Base-by-base conservation (phyloP, 441 rosid species). In the Geranium incanum region DNA sequence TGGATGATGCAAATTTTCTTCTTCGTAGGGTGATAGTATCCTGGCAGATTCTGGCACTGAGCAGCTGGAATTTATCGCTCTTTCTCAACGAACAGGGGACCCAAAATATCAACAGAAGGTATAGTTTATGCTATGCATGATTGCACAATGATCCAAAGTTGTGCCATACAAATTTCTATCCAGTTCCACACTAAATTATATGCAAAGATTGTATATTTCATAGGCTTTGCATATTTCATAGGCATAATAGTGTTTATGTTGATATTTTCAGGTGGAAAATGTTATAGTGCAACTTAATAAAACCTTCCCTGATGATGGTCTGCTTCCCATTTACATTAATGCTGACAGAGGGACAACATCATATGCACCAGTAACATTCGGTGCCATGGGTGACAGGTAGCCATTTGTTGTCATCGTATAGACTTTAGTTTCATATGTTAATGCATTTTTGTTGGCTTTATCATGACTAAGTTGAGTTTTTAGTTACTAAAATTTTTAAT, bases 11-110 rank as follows among this genome's bases (percentile, higher is more conserved):
- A 59, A 68, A 57, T 38, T 67, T 74, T 70, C 37, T 63, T 80
- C 67, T 78, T 60, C 75, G 37, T 74, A 95, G 99, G 97, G 97
- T 45, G 80, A 83, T 66, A 95, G 96, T 81, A 90, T 95, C 70
- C 94, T 95, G 72, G 99, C 99, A 66, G 99, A 95, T 80, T 87
- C 98, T 66, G 99, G 97, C 73, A 91, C 99, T 4, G 99, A 95
- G 79, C 98, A 93, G 86, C 83, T 95, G 15, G 99, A 95, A 72
- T 95, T 95, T 76, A 89, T 95, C 71, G 98, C 97, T 75, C 99
- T 95, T 77, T 28, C 33, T 28, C 33, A 28, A 28, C 91, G 98
- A 78, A 93, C 98, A 59, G 96, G 94, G 75, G 97, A 95, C 76
- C 95, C 85, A n/a, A 95, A 88, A 74, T 95, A 95, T 79, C 98